Evolutionary conservation across 2,329 filamentous ascomycete species (phyloP).

Genomic region (Akanthomyces muscarius): DNA sequence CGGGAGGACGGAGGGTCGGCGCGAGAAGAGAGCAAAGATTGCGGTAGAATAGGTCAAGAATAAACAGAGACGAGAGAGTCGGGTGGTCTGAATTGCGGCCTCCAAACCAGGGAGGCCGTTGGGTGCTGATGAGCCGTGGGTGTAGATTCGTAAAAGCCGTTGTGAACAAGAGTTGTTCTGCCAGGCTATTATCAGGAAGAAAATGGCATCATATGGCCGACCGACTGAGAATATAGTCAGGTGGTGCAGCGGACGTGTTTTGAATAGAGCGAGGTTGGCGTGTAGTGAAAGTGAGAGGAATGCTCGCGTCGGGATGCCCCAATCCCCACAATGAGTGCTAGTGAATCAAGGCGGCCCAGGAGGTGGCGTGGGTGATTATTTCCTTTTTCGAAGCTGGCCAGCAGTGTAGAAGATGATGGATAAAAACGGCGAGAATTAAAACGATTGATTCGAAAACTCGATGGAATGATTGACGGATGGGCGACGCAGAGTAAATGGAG

Average conservation of each 20-base stretch:
- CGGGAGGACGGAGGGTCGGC: conserved; percentile 2
- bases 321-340: conserved; percentile 18
- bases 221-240: background rate
- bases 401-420: background rate
- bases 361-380: conserved; percentile 4
- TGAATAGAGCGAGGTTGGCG: background rate
- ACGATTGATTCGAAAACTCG: background rate
- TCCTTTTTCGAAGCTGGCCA: conserved; percentile 3
- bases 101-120: conserved; percentile 14
- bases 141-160: background rate
- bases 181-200: background rate
- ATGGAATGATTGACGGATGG: background rate
- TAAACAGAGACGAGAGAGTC: conserved; percentile 3
- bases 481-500: background rate
- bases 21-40: conserved; percentile 12
- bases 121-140: conserved; percentile 9
- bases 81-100: background rate
- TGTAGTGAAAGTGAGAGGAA: conserved; percentile 1
- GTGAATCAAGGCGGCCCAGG: conserved; percentile 18
- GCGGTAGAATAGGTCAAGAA: conserved; percentile 6
- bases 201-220: conserved; percentile 9
- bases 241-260: background rate
- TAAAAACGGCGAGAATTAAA: background rate
- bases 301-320: conserved; percentile 2
- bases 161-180: background rate